These are phyloP conservation scores for Globisporangium spinosum DNA, from an alignment of 352 stramenopile genomes.

Conservation along the genomic window DNA sequence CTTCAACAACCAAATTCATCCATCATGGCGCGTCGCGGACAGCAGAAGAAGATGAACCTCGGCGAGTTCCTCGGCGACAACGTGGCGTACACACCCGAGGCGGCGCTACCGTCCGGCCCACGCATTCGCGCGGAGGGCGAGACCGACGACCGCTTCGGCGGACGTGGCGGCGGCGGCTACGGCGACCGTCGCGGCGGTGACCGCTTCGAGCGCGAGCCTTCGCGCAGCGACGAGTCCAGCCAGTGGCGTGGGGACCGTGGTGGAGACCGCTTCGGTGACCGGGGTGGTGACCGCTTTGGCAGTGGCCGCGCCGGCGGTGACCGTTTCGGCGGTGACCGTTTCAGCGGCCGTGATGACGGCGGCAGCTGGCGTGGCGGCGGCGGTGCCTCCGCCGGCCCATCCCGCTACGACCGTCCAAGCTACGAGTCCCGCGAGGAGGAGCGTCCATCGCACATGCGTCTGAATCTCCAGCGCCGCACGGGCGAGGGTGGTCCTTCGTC, in stretches of 20 bases:
- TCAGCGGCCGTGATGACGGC: conserved; percentile 17
- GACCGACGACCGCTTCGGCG: conserved; percentile 39
- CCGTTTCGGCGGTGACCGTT: conserved; percentile 21
- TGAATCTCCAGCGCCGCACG: conserved; percentile 65
- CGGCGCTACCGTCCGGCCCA: conserved; percentile 53
- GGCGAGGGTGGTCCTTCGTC: conserved; percentile 23
- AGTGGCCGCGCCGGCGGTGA: conserved; percentile 18
- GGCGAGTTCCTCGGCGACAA: conserved; percentile 73
- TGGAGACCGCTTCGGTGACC: conserved; percentile 19
- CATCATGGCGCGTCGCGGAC: conserved; percentile 38
- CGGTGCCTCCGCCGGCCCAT: conserved; percentile 32
- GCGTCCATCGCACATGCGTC: conserved; percentile 67
- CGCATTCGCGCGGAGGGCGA: conserved; percentile 44
- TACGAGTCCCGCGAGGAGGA: conserved; percentile 58
- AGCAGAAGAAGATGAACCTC: conserved; percentile 65
- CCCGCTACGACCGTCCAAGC: conserved; percentile 68
- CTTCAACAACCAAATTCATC: background rate
- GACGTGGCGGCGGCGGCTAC: conserved; percentile 28
- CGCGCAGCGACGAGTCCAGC: conserved; percentile 45
- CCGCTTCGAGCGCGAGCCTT: conserved; percentile 36
- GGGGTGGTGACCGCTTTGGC: conserved; percentile 21
- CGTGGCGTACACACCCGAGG: conserved; percentile 59
- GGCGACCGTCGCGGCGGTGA: conserved; percentile 25
- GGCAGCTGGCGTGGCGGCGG: conserved; percentile 19
- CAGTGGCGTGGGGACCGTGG: conserved; percentile 49